phyloP scores from a whole-genome alignment of 2,329 filamentous ascomycete species.

The Sporothrix inflata region DNA sequence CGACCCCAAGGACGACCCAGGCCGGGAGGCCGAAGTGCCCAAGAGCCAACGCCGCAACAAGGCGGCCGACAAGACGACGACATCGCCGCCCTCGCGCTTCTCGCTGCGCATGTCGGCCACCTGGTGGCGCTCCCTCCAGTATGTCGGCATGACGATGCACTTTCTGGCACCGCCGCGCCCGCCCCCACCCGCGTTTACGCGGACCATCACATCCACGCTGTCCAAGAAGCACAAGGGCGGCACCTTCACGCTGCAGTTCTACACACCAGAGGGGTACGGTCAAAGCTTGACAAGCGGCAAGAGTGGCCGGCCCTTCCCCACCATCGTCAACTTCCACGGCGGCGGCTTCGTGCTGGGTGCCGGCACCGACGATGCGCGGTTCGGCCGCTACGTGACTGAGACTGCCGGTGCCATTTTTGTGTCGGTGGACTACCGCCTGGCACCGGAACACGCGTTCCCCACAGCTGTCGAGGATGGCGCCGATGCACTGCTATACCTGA shows the following conservation, averaged over 20 bases:
- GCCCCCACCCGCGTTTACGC: constrained; percentile 62
- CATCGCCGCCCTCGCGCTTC: constrained; percentile 52
- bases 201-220: constrained; percentile 54
- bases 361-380: constrained; percentile 65
- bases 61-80: constrained; percentile 22
- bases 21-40: constrained; percentile 26
- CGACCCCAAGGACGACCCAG: constrained; percentile 27
- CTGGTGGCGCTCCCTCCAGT: constrained; percentile 70
- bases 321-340: constrained; percentile 68
- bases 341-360: constrained; percentile 68
- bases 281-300: constrained; percentile 15
- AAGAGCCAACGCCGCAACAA: background rate
- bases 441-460: constrained; percentile 66
- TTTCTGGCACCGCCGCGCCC: constrained; percentile 63
- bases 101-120: constrained; percentile 65
- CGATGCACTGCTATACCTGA: constrained; percentile 65
- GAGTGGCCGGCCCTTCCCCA: constrained; percentile 44
- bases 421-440: constrained; percentile 69
- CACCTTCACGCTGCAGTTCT: constrained; percentile 48
- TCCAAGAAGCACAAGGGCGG: constrained; percentile 37
- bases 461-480: constrained; percentile 67
- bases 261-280: constrained; percentile 46
- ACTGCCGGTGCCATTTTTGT: constrained; percentile 59
- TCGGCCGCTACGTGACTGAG: constrained; percentile 57
- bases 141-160: constrained; percentile 70